These are phyloP conservation scores for Termitomyces sp. DNA, from an alignment of 768 basidiomycete genomes.

Conservation along the genomic window DNA sequence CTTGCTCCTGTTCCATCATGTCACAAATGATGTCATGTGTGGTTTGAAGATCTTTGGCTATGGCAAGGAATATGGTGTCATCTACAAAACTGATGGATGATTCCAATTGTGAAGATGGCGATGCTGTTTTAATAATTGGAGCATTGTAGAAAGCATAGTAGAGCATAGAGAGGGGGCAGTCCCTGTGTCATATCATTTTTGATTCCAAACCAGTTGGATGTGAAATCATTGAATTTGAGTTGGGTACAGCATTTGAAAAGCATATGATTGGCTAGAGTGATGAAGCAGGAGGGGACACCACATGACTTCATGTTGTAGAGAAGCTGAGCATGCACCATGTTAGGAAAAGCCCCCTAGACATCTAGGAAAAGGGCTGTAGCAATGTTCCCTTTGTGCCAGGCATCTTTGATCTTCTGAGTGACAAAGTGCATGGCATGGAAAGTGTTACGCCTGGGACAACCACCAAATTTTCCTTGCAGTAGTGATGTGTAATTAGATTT, in stretches of 20 bases:
- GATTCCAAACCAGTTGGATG: too few species aligned
- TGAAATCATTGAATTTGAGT: too few species aligned
- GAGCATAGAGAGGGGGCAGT: too few species aligned
- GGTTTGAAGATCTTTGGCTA: background rate
- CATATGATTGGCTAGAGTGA: background rate
- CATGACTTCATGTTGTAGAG: background rate
- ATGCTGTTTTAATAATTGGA: too few species aligned
- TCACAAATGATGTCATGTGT: too few species aligned
- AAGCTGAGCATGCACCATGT: background rate
- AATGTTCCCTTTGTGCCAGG: background rate
- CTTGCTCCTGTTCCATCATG: too few species aligned
- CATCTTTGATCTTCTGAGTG: background rate
- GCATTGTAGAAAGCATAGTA: too few species aligned
- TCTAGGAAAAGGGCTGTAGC: background rate
- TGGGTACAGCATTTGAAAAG: background rate
- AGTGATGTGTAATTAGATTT: too few species aligned
- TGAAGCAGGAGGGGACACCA: background rate
- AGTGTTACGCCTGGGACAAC: background rate
- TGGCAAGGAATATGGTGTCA: background rate
- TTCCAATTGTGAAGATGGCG: background rate
- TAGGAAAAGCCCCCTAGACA: background rate
- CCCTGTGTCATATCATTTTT: too few species aligned
- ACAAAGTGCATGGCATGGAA: background rate
- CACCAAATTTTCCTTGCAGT: too few species aligned
- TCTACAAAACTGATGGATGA: background rate